Evolutionary conservation across 352 stramenopile genomes (phyloP).

Genomic region (Phytopythium cucurbitacearum): DNA sequence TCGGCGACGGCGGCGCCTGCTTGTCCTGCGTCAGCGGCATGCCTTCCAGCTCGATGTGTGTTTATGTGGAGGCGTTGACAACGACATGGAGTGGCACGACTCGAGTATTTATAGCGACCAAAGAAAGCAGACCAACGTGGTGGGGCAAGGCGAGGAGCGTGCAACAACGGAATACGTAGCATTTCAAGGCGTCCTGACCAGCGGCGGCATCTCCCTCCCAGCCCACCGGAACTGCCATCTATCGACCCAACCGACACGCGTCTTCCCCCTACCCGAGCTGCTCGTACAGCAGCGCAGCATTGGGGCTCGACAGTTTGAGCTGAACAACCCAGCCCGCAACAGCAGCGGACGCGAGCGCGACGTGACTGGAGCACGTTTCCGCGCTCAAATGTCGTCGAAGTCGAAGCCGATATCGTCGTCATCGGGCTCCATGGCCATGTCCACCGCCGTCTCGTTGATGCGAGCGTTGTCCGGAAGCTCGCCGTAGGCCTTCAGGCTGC

Average conservation of each 20-base stretch:
- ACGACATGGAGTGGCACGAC: background rate
- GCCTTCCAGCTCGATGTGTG: background rate
- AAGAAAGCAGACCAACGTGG: background rate
- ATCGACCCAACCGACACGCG: background rate
- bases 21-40: conserved; percentile 12
- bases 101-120: background rate
- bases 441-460: conserved; percentile 87
- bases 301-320: too few species aligned
- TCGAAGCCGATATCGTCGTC: conserved; percentile 90
- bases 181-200: too few species aligned
- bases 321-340: background rate
- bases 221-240: too few species aligned
- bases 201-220: too few species aligned
- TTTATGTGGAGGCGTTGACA: background rate
- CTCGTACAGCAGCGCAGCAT: too few species aligned
- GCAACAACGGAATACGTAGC: too few species aligned
- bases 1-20: conserved; percentile 5
- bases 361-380: background rate
- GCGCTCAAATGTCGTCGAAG: conserved; percentile 87
- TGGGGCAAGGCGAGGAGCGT: too few species aligned
- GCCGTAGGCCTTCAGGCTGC: conserved; percentile 98
- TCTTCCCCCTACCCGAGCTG: background rate
- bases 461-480: conserved; percentile 97
- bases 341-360: background rate
- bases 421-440: conserved; percentile 83